Percentiles rank a stretch among this genome's conserved stretches.
Evolutionary conservation across 805 yeast species (phyloP).

Genomic region (Pichia occidentalis): DNA sequence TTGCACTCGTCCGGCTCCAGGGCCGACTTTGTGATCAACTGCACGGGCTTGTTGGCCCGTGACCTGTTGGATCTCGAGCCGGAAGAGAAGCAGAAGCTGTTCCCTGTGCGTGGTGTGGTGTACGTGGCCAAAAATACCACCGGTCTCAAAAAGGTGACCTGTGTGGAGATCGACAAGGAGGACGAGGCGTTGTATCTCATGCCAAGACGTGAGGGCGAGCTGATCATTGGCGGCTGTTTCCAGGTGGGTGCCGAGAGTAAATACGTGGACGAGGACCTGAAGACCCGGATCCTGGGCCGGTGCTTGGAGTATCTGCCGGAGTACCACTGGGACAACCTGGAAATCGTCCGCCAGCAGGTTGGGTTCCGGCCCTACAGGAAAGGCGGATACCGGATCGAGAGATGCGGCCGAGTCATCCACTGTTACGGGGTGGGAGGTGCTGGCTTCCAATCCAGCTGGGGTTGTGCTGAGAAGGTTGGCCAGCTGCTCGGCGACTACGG

Average conservation of each 20-base stretch:
- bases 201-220: slow-evolving; percentile 73
- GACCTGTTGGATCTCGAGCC: slow-evolving; percentile 36
- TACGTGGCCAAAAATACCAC: slow-evolving; percentile 42
- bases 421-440: slow-evolving; percentile 42
- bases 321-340: slow-evolving; percentile 33
- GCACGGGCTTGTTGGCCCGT: slow-evolving; percentile 47
- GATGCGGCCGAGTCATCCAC: slow-evolving; percentile 45
- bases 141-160: slow-evolving; percentile 27
- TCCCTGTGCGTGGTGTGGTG: slow-evolving; percentile 57
- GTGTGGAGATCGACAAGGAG: slow-evolving; percentile 22
- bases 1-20: slow-evolving; percentile 33
- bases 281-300: slow-evolving; percentile 40
- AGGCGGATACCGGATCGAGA: slow-evolving; percentile 52
- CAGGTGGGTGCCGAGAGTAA: slow-evolving; percentile 18
- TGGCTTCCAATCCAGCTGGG: slow-evolving; percentile 52
- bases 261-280: slow-evolving; percentile 36
- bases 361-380: slow-evolving; percentile 64
- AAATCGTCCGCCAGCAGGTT: slow-evolving; percentile 45
- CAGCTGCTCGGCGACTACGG: too few relatives aligned
- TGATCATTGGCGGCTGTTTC: slow-evolving; percentile 54
- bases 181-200: slow-evolving; percentile 51
- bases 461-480: slow-evolving; percentile 48
- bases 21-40: slow-evolving; percentile 50
- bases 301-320: slow-evolving; percentile 39
- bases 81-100: slow-evolving; percentile 24